Conservation (phyloP, 768 basidiomycete species). For the Tylopilus sp. region DNA sequence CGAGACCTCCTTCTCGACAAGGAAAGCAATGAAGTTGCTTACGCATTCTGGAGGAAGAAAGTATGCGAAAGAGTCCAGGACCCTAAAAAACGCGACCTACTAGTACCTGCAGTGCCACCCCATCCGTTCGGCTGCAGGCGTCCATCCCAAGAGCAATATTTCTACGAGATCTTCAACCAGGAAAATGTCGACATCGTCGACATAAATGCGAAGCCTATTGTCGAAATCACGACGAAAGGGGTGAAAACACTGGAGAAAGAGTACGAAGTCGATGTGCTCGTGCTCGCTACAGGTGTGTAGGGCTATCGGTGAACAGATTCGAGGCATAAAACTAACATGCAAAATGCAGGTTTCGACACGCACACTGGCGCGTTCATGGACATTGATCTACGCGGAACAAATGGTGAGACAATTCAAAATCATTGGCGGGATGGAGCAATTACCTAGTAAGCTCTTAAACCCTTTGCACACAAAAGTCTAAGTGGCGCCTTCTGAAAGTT, state of each 20-base stretch:
- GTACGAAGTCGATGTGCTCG: not conserved
- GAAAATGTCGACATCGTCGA: not conserved
- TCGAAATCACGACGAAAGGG: not conserved
- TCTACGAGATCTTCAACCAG: not conserved
- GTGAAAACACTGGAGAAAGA: not conserved
- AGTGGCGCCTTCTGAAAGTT: no score
- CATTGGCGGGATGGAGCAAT: not conserved
- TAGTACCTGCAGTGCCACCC: not conserved
- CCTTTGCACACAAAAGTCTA: no score
- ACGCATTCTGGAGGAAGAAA: not conserved
- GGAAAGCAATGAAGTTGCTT: not conserved
- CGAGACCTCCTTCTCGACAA: no score
- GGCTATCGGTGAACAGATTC: no score
- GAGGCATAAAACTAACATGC: no score
- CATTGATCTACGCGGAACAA: no score
- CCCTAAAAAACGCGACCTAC: not conserved
- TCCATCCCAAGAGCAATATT: not conserved
- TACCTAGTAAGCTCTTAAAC: not conserved
- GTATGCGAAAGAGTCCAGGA: not conserved
- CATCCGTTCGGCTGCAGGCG: not conserved
- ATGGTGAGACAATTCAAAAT: no score
- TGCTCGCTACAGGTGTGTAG: no score
- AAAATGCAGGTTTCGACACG: no score
- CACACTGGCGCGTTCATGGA: no score
- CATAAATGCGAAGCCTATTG: not conserved